Conservation (phyloP, 2,329 filamentous ascomycete genomes). For the Nigrospora sphaerica region DNA sequence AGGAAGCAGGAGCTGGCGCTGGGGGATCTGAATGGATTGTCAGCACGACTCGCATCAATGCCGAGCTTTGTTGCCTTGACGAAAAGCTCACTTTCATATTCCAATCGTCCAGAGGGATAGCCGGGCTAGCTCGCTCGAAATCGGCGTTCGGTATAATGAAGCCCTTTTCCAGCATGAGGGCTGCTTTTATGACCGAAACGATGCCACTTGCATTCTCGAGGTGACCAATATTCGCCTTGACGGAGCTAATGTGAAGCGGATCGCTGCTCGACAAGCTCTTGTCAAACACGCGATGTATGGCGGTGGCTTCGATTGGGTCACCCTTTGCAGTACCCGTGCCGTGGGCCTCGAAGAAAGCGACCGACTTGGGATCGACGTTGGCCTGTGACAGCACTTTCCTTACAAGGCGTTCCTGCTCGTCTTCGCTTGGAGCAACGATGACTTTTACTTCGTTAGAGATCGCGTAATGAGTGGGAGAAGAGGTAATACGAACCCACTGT, state of each 20-base stretch:
- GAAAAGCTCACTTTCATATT: conserved; percentile 9
- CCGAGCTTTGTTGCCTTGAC: no score
- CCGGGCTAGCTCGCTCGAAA: conserved; percentile 28
- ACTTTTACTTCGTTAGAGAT: background rate
- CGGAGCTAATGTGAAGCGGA: conserved; percentile 24
- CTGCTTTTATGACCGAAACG: conserved; percentile 23
- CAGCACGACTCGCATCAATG: background rate
- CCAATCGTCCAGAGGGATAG: conserved; percentile 11
- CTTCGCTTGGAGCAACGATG: conserved; percentile 21
- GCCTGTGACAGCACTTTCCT: conserved; percentile 14
- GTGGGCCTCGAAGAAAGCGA: conserved; percentile 33
- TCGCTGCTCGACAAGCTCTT: conserved; percentile 13
- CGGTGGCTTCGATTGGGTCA: conserved; percentile 36
- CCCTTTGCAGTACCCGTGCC: conserved; percentile 40
- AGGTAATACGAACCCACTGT: conserved; percentile 2
- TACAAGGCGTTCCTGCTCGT: conserved; percentile 19
- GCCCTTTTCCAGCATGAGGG: conserved; percentile 30
- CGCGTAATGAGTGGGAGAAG: no score
- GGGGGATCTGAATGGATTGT: conserved; percentile 6
- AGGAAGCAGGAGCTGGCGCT: conserved; percentile 10
- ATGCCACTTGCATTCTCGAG: conserved; percentile 24
- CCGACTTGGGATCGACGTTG: conserved; percentile 5
- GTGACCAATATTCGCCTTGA: conserved; percentile 31
- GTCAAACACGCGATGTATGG: conserved; percentile 27
- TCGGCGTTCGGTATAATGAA: conserved; percentile 34